Percentiles rank a stretch among this genome's conserved stretches.
Conservation (phyloP, 2,329 filamentous ascomycete species). For the Mycogone perniciosa region DNA sequence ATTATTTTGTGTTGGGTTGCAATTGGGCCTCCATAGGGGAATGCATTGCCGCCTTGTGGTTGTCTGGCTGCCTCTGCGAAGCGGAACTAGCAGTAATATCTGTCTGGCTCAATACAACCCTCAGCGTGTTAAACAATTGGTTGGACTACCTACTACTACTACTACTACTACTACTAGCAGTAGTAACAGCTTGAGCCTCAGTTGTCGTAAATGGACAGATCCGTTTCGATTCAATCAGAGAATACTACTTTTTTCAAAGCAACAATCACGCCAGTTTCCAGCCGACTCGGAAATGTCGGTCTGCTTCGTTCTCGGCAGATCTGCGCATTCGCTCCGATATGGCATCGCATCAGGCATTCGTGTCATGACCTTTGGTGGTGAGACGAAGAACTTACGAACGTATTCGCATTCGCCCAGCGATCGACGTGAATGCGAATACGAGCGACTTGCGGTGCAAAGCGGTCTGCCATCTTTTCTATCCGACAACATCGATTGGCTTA, state of each 20-base stretch:
- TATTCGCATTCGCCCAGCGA: slow-evolving; percentile 10
- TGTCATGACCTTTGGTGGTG: background rate
- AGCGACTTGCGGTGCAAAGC: background rate
- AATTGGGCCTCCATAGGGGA: background rate
- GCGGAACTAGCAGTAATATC: too few relatives aligned
- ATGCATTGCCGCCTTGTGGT: background rate
- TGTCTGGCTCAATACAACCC: too few relatives aligned
- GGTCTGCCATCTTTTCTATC: background rate
- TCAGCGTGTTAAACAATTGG: too few relatives aligned
- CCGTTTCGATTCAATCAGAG: too few relatives aligned
- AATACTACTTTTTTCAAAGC: too few relatives aligned
- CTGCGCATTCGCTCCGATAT: background rate
- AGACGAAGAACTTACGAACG: background rate
- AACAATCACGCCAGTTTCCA: too few relatives aligned
- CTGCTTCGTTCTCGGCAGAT: background rate
- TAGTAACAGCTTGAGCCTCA: background rate
- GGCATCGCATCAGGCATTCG: background rate
- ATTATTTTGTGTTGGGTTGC: slow-evolving; percentile 3
- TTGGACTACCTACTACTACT: background rate
- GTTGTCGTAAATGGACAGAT: background rate
- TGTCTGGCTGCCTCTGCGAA: background rate
- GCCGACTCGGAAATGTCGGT: too few relatives aligned
- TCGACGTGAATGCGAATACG: background rate
- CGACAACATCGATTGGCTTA: too few relatives aligned
- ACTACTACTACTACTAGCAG: background rate